These are phyloP conservation scores for Phytophthora sp. DNA, from an alignment of 352 stramenopile genomes.

Conservation along the genomic window DNA sequence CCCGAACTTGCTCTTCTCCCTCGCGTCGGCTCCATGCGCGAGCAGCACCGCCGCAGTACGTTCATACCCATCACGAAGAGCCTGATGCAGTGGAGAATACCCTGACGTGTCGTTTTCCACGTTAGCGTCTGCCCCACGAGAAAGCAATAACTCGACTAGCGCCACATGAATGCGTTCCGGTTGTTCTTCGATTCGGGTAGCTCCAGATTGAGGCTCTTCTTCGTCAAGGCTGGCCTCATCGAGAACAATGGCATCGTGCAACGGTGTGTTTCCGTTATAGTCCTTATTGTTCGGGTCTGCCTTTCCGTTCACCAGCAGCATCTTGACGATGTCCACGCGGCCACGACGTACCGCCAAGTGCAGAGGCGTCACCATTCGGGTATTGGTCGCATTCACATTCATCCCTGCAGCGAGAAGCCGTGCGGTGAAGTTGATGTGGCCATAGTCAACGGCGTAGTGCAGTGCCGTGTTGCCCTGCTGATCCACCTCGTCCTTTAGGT, in stretches of 20 bases:
- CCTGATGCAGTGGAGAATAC: not conserved
- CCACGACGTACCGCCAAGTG: not conserved
- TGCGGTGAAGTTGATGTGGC: not conserved
- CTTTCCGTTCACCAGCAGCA: not conserved
- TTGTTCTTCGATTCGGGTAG: not conserved
- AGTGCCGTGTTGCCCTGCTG: not conserved
- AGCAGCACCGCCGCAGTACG: not conserved
- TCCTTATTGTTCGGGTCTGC: slow-evolving; percentile 9
- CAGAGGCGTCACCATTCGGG: not conserved
- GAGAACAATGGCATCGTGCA: slow-evolving; percentile 16
- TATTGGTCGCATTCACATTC: not conserved
- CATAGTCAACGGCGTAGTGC: not conserved
- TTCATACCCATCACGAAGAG: not conserved
- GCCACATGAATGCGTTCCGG: not conserved
- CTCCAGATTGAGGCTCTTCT: slow-evolving; percentile 7
- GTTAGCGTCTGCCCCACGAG: not conserved
- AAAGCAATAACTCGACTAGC: not conserved
- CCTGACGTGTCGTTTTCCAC: not conserved
- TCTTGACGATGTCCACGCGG: not conserved
- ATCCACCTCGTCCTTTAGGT: not conserved
- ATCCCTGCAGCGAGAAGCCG: not conserved
- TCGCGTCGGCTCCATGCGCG: not conserved
- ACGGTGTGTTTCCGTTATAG: slow-evolving; percentile 4
- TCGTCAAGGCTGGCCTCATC: slow-evolving; percentile 6
- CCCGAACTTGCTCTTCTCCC: slow-evolving; percentile 3